Evolutionary conservation across 139 green algal species (phyloP).

Genomic region (Chlamydomonas incerta): DNA sequence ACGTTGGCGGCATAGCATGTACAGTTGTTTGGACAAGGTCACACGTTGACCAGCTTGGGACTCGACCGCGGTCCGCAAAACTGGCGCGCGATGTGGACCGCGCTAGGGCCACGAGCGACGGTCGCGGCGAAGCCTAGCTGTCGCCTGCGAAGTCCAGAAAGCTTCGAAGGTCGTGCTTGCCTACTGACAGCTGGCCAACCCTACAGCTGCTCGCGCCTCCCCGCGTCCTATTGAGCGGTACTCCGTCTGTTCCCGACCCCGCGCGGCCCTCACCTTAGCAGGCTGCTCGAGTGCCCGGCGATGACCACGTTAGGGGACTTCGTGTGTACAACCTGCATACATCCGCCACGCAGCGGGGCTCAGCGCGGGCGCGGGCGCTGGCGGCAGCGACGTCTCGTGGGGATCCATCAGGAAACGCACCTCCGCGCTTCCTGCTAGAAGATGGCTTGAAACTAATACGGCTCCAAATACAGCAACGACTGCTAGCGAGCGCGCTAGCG

Average conservation of each 20-base stretch:
- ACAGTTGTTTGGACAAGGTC: neutral
- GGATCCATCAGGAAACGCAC: neutral
- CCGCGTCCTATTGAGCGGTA: too few relatives aligned
- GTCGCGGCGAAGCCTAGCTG: neutral
- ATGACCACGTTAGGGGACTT: neutral
- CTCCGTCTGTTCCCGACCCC: too few relatives aligned
- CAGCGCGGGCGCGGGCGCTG: neutral
- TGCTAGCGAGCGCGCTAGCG: neutral
- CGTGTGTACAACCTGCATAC: neutral
- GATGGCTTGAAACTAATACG: slow-evolving; percentile 4
- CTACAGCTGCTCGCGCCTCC: too few relatives aligned
- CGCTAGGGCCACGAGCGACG: neutral
- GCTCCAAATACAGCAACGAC: neutral
- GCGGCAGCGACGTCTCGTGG: too few relatives aligned
- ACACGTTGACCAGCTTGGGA: neutral
- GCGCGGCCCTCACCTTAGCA: too few relatives aligned
- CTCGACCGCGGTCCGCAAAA: too few relatives aligned
- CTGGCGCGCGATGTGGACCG: too few relatives aligned
- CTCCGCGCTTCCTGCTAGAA: slow-evolving; percentile 19
- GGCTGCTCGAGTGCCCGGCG: too few relatives aligned
- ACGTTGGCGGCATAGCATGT: neutral
- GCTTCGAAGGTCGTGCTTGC: too few relatives aligned
- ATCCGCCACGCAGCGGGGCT: too few relatives aligned
- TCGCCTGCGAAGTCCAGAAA: neutral
- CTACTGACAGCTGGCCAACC: too few relatives aligned